phyloP scores from a whole-genome alignment of 257 asterid genomes.

The Osmanthus fragrans region DNA sequence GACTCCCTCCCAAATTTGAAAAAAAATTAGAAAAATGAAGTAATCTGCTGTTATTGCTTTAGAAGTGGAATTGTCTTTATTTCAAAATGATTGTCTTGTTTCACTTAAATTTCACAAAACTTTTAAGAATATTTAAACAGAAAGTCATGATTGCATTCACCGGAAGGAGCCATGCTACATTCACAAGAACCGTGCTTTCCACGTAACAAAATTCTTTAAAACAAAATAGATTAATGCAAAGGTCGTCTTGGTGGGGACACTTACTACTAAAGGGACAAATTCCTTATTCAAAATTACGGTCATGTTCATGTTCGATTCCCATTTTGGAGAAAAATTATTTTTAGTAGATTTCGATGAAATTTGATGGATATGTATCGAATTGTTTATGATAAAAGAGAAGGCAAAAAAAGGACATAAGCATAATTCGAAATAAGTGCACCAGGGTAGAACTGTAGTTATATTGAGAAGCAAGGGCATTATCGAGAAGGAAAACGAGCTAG shows the following conservation, averaged over 20 bases:
- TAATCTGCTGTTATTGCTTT: neutral
- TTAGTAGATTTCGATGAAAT: neutral
- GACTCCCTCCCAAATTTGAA: neutral
- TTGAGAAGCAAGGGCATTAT: conserved; percentile 15
- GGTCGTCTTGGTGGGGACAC: conserved; percentile 28
- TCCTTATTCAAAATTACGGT: neutral
- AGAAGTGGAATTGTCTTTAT: conserved; percentile 26
- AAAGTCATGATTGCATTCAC: conserved; percentile 35
- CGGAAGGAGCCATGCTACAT: too few relatives aligned
- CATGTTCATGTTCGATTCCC: too few relatives aligned
- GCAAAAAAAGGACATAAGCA: too few relatives aligned
- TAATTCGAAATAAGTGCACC: neutral
- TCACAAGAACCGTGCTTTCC: neutral
- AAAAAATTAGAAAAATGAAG: neutral
- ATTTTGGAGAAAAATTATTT: too few relatives aligned
- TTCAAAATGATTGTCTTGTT: conserved; percentile 20
- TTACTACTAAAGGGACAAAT: neutral
- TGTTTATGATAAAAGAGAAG: too few relatives aligned
- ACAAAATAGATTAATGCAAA: neutral
- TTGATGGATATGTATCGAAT: neutral
- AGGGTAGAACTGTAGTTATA: conserved; percentile 10
- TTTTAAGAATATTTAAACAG: conserved; percentile 23
- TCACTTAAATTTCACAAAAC: conserved; percentile 20
- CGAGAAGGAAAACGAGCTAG: conserved; percentile 28
- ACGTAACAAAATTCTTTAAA: neutral